Percentiles rank a stretch among this genome's conserved stretches.
phyloP scores from a whole-genome alignment of 2,329 filamentous ascomycete species.

The Cladophialophora yegresii region DNA sequence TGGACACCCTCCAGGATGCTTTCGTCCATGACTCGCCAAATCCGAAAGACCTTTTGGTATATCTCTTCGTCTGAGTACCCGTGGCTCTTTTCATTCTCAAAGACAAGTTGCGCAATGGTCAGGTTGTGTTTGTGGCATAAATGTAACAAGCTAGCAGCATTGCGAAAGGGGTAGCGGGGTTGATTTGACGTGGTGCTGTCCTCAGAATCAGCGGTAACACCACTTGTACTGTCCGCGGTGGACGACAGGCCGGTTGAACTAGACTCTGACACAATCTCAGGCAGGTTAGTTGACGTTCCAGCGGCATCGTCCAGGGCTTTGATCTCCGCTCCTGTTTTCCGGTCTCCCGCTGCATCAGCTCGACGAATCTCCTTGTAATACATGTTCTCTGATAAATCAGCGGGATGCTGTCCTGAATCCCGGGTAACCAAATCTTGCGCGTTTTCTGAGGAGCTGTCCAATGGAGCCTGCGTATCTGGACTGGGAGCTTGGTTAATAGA shows the following conservation, averaged over 20 bases:
- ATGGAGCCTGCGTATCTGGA: neutral
- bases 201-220: neutral
- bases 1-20: constrained; percentile 33
- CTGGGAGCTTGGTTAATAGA: constrained; percentile 4
- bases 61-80: constrained; percentile 28
- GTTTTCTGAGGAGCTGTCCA: neutral
- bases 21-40: constrained; percentile 34
- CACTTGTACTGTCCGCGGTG: neutral
- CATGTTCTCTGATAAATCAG: constrained; percentile 27
- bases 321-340: constrained; percentile 12
- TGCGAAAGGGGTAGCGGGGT: constrained; percentile 29
- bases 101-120: constrained; percentile 33
- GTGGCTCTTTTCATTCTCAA: constrained; percentile 33
- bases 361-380: constrained; percentile 30
- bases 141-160: constrained; percentile 26
- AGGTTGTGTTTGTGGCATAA: constrained; percentile 32
- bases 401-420: constrained; percentile 24
- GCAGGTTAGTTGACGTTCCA: neutral
- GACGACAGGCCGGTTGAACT: neutral
- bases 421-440: neutral
- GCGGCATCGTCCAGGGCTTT: constrained; percentile 1
- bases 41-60: constrained; percentile 28
- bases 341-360: constrained; percentile 22
- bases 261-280: constrained; percentile 1
- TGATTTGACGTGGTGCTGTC: neutral